Percentiles rank a stretch among this genome's conserved stretches.
phyloP scores from a whole-genome alignment of 768 basidiomycete genomes.

The Lentinula boryana region DNA sequence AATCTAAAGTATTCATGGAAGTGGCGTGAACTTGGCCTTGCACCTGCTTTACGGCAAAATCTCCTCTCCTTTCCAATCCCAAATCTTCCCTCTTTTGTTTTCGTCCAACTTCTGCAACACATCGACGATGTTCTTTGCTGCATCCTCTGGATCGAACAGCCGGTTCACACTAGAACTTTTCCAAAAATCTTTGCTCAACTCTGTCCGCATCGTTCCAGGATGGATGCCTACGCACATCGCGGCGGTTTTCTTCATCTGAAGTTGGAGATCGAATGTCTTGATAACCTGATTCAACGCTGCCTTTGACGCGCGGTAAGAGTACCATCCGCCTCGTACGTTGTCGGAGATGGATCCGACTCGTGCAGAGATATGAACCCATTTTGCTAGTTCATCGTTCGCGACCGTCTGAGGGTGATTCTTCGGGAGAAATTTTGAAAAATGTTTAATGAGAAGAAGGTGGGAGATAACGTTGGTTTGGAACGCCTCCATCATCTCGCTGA shows the following conservation, averaged over 20 bases:
- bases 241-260: conserved; percentile 37
- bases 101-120: conserved; percentile 36
- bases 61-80: conserved; percentile 54
- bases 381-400: conserved; percentile 24
- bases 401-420: conserved; percentile 10
- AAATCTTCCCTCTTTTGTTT: conserved; percentile 42
- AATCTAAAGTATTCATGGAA: not conserved
- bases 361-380: conserved; percentile 57
- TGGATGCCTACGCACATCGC: conserved; percentile 53
- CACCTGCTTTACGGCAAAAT: conserved; percentile 19
- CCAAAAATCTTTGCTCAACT: conserved; percentile 52
- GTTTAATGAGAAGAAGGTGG: conserved; percentile 55
- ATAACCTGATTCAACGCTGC: conserved; percentile 60
- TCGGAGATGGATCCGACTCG: conserved; percentile 55
- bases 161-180: conserved; percentile 26
- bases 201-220: conserved; percentile 57
- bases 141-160: conserved; percentile 44
- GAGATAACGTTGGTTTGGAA: conserved; percentile 57
- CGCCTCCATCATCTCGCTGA: conserved; percentile 31
- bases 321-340: conserved; percentile 56
- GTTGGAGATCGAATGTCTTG: conserved; percentile 52
- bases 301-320: conserved; percentile 57
- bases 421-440: conserved; percentile 56
- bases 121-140: conserved; percentile 38
- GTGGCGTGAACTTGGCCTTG: not conserved